phyloP scores from a whole-genome alignment of 192 early-diverging fungal genomes.

The Allomyces macrogynus region DNA sequence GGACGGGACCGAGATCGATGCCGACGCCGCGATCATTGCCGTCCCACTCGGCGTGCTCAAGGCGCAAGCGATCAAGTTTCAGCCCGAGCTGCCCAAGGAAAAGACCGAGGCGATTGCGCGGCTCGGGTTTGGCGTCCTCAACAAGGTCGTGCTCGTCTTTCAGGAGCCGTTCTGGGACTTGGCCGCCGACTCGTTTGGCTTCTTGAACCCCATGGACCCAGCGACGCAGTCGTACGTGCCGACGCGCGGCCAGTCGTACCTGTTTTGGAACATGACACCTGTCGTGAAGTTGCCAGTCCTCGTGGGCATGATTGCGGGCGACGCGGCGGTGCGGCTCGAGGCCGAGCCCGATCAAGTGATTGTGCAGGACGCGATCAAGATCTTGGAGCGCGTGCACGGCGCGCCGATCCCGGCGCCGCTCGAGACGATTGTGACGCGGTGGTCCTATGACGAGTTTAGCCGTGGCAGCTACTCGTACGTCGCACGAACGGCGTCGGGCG shows the following conservation, averaged over 20 bases:
- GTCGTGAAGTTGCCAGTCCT: not conserved
- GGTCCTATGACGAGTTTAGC: not conserved
- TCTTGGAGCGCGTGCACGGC: not conserved
- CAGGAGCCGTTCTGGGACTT: not conserved
- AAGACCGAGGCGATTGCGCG: slow-evolving; percentile 11
- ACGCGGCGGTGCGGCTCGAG: not conserved
- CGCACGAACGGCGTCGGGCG: not conserved
- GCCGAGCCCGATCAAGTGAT: not conserved
- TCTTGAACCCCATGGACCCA: not conserved
- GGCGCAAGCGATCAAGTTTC: slow-evolving; percentile 13
- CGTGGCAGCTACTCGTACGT: not conserved
- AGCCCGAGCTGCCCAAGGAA: slow-evolving; percentile 9
- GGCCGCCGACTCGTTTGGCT: not conserved
- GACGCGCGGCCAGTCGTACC: not conserved
- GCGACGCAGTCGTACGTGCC: not conserved
- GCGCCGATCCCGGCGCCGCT: not conserved
- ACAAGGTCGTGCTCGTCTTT: not conserved
- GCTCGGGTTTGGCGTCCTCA: slow-evolving; percentile 10
- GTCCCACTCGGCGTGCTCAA: too few relatives aligned
- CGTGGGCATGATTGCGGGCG: not conserved
- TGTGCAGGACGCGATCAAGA: not conserved
- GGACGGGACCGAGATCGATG: too few relatives aligned
- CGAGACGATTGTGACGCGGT: not conserved
- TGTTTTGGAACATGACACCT: not conserved
- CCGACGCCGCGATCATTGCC: too few relatives aligned